Percentiles rank a stretch among this genome's conserved stretches.
Conservation (phyloP, 352 stramenopile genomes). For the Globisporangium emineosum region DNA sequence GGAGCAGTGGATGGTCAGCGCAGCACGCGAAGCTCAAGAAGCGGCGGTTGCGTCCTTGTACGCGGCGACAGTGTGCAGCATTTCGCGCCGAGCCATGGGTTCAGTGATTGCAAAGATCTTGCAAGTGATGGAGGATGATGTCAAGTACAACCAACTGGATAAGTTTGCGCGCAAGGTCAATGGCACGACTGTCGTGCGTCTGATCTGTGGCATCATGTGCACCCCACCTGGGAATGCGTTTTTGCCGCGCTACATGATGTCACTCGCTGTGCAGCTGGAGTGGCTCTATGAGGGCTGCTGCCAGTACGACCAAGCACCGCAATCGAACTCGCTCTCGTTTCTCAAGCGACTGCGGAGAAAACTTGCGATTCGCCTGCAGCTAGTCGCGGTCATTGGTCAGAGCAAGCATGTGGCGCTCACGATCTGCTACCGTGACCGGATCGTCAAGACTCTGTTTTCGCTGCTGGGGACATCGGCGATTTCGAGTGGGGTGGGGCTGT, state of each 20-base stretch:
- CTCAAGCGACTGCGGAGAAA: conserved; percentile 66
- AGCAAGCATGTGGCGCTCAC: conserved; percentile 78
- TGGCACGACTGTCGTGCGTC: conserved; percentile 61
- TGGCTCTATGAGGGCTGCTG: conserved; percentile 63
- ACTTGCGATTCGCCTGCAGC: conserved; percentile 70
- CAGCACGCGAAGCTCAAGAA: conserved; percentile 58
- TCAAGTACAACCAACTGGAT: conserved; percentile 53
- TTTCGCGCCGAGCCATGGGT: conserved; percentile 72
- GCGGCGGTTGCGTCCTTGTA: conserved; percentile 75
- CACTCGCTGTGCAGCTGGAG: conserved; percentile 71
- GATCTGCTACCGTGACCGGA: conserved; percentile 82
- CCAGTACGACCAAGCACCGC: conserved; percentile 38
- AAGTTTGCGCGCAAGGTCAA: conserved; percentile 68
- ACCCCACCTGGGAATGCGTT: conserved; percentile 63
- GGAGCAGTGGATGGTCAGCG: conserved; percentile 52
- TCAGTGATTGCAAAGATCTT: conserved; percentile 81
- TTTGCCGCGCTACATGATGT: conserved; percentile 87
- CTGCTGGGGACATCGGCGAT: conserved; percentile 69
- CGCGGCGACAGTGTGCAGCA: conserved; percentile 75
- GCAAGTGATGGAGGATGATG: conserved; percentile 80
- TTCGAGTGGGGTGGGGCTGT: conserved; percentile 50
- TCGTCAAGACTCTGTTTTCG: conserved; percentile 80
- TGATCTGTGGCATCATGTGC: conserved; percentile 77
- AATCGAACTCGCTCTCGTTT: conserved; percentile 22
- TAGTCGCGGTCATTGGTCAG: conserved; percentile 68